Percentiles rank a stretch among this genome's conserved stretches.
phyloP scores from a whole-genome alignment of 2,329 filamentous ascomycete genomes.

The Cladosporium velox region DNA sequence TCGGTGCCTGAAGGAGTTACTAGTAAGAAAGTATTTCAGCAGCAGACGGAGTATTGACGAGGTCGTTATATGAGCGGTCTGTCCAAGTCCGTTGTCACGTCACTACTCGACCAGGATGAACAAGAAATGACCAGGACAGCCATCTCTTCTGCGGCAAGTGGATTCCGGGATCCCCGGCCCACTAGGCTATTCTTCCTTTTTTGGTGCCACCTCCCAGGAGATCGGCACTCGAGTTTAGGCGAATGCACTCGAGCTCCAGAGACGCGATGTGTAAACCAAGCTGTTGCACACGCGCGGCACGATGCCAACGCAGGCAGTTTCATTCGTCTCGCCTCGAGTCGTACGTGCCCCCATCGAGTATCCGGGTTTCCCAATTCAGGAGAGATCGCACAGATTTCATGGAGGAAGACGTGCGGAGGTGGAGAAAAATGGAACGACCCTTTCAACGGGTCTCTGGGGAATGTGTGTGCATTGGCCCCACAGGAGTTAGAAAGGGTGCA shows the following conservation, averaged over 20 bases:
- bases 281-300: conserved; percentile 8
- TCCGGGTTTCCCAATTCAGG: neutral
- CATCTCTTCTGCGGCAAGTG: neutral
- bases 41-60: neutral
- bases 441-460: neutral
- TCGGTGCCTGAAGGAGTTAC: conserved; percentile 5
- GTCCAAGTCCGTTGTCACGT: neutral
- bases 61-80: neutral
- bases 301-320: conserved; percentile 3
- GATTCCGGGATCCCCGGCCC: neutral
- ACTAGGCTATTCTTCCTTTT: conserved; percentile 1
- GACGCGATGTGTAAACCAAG: neutral
- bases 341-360: neutral
- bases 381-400: too few species aligned
- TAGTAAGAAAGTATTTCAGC: neutral
- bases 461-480: neutral
- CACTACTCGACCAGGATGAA: neutral
- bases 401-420: neutral
- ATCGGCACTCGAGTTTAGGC: neutral
- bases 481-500: neutral
- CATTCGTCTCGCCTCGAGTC: conserved; percentile 4
- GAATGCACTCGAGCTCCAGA: neutral
- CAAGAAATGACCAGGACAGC: neutral
- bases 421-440: neutral
- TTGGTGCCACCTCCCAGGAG: neutral